phyloP scores from a whole-genome alignment of 345 rosid species.

The Heritiera fomes region DNA sequence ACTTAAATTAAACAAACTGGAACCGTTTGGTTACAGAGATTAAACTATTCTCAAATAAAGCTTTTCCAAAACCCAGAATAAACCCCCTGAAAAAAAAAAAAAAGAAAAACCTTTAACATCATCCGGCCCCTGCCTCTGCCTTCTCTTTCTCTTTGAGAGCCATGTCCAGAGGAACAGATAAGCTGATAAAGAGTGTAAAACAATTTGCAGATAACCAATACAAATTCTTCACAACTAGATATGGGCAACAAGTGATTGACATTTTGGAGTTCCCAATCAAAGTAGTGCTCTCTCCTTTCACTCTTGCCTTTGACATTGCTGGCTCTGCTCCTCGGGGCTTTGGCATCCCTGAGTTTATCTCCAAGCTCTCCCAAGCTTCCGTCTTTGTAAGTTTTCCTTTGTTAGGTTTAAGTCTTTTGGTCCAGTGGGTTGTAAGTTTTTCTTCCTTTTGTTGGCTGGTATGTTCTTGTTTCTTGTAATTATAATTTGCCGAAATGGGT shows the following conservation, averaged over 20 bases:
- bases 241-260: slow-evolving; percentile 69
- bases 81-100: not conserved
- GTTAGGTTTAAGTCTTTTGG: not conserved
- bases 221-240: slow-evolving; percentile 53
- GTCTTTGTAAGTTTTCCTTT: slow-evolving; percentile 55
- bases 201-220: slow-evolving; percentile 61
- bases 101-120: not conserved
- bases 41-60: not conserved
- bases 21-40: not conserved
- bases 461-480: not conserved
- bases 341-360: slow-evolving; percentile 79
- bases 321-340: slow-evolving; percentile 96
- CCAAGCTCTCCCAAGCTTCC: slow-evolving; percentile 69
- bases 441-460: not conserved
- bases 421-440: not conserved
- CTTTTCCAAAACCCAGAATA: slow-evolving; percentile 22
- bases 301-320: slow-evolving; percentile 83
- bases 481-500: slow-evolving; percentile 2
- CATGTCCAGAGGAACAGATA: slow-evolving; percentile 68
- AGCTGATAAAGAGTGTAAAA: slow-evolving; percentile 50
- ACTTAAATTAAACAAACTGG: no score
- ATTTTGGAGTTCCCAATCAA: slow-evolving; percentile 75
- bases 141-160: slow-evolving; percentile 18
- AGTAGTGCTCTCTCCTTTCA: slow-evolving; percentile 74
- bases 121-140: not conserved